Percentiles rank a stretch among this genome's conserved stretches.
phyloP scores from a whole-genome alignment of 2,329 filamentous ascomycete species.

The Fusarium burgessii region DNA sequence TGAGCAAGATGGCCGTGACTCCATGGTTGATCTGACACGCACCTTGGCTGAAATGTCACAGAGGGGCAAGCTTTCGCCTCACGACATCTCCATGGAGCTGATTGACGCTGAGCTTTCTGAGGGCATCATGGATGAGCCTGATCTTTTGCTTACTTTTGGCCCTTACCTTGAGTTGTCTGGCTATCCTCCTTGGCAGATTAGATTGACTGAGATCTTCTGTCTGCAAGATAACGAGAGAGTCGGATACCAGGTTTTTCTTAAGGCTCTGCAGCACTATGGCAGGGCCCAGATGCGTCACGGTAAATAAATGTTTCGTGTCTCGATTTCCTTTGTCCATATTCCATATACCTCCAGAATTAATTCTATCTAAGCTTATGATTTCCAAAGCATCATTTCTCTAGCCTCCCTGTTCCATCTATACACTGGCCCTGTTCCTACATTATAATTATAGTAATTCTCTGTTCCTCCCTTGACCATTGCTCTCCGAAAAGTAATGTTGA shows the following conservation, averaged over 20 bases:
- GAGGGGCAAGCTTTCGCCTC: slow-evolving; percentile 80
- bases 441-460: slow-evolving; percentile 88
- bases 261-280: slow-evolving; percentile 85
- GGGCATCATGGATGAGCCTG: slow-evolving; percentile 87
- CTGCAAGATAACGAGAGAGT: slow-evolving; percentile 82
- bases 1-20: slow-evolving; percentile 89
- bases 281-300: slow-evolving; percentile 91
- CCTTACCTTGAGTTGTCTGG: slow-evolving; percentile 86
- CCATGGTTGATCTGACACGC: slow-evolving; percentile 93
- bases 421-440: slow-evolving; percentile 77
- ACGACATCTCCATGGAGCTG: slow-evolving; percentile 86
- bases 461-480: slow-evolving; percentile 79
- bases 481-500: slow-evolving; percentile 83
- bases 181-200: slow-evolving; percentile 96
- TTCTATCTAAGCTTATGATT: slow-evolving; percentile 42
- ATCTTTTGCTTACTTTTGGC: slow-evolving; percentile 88
- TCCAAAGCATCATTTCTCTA: slow-evolving; percentile 62
- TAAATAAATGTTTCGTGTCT: slow-evolving; percentile 55
- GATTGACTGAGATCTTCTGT: slow-evolving; percentile 93
- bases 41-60: slow-evolving; percentile 97
- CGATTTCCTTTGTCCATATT: slow-evolving; percentile 8
- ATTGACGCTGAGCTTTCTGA: slow-evolving; percentile 88
- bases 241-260: slow-evolving; percentile 93
- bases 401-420: slow-evolving; percentile 73
- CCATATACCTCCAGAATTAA: slow-evolving; percentile 19